Conservation (phyloP, 1,139 yeast genomes). For the Hemisphaericaspora lyxosophila region DNA sequence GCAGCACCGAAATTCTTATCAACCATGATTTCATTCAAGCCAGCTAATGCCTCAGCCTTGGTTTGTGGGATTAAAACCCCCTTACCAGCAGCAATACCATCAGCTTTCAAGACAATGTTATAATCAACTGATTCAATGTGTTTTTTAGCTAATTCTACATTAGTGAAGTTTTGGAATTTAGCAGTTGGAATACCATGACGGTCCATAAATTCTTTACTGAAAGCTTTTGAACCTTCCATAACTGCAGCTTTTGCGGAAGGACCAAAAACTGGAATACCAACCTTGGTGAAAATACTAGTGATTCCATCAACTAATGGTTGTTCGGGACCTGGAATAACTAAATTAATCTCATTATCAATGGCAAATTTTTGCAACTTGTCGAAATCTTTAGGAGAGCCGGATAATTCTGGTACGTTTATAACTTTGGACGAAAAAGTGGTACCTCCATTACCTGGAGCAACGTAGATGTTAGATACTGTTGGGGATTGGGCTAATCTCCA, state of each 20-base stretch:
- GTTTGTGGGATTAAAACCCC: conserved; percentile 92
- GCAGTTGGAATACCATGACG: conserved; percentile 94
- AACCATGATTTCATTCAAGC: conserved; percentile 86
- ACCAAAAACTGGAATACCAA: conserved; percentile 95
- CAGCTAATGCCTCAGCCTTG: conserved; percentile 80
- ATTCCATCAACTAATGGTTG: conserved; percentile 97
- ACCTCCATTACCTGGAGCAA: conserved; percentile 98
- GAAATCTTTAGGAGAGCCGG: conserved; percentile 59
- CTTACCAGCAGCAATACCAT: conserved; percentile 98
- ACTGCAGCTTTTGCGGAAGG: conserved; percentile 87
- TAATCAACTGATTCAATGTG: conserved; percentile 68
- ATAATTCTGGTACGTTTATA: conserved; percentile 66
- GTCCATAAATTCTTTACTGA: conserved; percentile 91
- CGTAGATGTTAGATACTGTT: conserved; percentile 69
- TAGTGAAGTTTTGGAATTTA: conserved; percentile 74
- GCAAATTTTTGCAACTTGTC: conserved; percentile 68
- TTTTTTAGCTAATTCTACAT: conserved; percentile 68
- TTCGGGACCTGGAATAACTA: conserved; percentile 99
- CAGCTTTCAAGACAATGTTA: conserved; percentile 91
- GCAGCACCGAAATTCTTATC: conserved; percentile 88
- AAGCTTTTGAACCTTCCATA: conserved; percentile 97
- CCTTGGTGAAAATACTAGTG: conserved; percentile 61
- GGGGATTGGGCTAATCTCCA: conserved; percentile 88
- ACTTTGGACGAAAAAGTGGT: conserved; percentile 59
- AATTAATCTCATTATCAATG: conserved; percentile 57